Evolutionary conservation across 2,329 filamentous ascomycete species (phyloP), one percentile per base, ranked within the genome.

Genomic region (Cladosporium colombiae): DNA sequence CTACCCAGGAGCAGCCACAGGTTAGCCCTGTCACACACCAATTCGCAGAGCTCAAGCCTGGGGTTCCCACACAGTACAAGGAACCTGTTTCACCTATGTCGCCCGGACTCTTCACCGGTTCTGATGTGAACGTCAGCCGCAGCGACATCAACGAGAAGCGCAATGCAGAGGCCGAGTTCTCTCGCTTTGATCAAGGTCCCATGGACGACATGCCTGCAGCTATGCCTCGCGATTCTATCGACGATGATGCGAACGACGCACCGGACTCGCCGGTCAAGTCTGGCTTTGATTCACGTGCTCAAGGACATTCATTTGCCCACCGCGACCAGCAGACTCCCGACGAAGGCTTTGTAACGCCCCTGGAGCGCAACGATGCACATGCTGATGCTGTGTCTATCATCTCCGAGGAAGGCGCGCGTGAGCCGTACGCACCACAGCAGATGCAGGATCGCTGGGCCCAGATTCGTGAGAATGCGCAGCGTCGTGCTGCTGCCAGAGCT

Each of bases 391-490:
- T 76, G 1, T 82, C 80, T 0, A 80, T 81, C 64, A 74, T 78
- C 14, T 81, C 80, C 3, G 73, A 80, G 37, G 79, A 81, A 14
- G 72, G 72, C 33, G 61, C 70, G 23, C 70, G 73, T 52, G 71
- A 75, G 33, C 69, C 71, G 25, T 81, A 82, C 4, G 80, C 81
- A 14, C 40, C 55, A 6, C 56, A 58, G 29, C 62, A 59, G 21
- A 76, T 74, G 40, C 78, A 90, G 69, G 93, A 97, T 75, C 89
- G 94, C 64, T 99, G 95, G 95, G 94, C 94, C 0, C 92, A 96
- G 78, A 97, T 98, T 71, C 88, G 93, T 70, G 94, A 93, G 83
- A 97, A 97, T 73, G 95, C 95, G 13, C 93, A 93, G 3, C 90
- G 95, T 68, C 86, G 93, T 67, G 91, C 91, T 40, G 84, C 84